These are phyloP conservation scores for Citrus sinensis DNA, from an alignment of 345 rosid genomes.

Conservation along the genomic window DVS_A1.0 CM039168.1:3960001-3960500, in stretches of 20 bases:
- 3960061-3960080: neutral
- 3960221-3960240: constrained; percentile 17
- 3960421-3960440: too few species aligned
- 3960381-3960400: too few species aligned
- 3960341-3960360: too few species aligned
- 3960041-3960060: neutral
- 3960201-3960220: neutral
- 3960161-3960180: constrained; percentile 7
- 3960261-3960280: constrained; percentile 11
- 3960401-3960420: too few species aligned
- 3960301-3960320: neutral
- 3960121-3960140: constrained; percentile 3
- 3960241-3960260: constrained; percentile 17
- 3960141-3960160: neutral
- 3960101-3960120: constrained; percentile 5
- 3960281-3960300: neutral
- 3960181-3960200: constrained; percentile 12
- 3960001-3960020: neutral
- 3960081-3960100: neutral
- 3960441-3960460: too few species aligned
- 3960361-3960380: too few species aligned
- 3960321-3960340: too few species aligned
- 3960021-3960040: neutral
- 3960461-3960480: too few species aligned
- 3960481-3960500: too few species aligned